phyloP scores from a whole-genome alignment of 345 rosid species.

The Salix caprea region DNA sequence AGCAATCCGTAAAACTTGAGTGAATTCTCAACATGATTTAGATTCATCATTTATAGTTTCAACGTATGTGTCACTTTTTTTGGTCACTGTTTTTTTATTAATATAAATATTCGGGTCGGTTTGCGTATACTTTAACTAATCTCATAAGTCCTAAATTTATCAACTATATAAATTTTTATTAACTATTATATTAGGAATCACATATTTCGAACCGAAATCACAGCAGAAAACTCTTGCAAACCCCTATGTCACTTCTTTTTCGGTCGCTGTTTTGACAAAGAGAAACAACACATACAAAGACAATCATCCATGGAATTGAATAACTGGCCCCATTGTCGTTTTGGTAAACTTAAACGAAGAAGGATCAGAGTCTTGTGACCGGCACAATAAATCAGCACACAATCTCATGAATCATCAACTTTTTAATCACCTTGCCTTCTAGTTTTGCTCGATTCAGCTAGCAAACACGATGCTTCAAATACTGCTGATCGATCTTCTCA shows the following conservation, averaged over 20 bases:
- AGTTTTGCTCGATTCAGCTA: neutral
- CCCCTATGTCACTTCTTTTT: neutral
- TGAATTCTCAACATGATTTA: no score
- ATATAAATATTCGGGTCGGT: accelerated
- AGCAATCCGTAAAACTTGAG: no score
- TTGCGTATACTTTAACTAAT: no score
- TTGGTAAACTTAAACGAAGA: neutral
- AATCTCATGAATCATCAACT: neutral
- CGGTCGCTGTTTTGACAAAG: conserved; percentile 7
- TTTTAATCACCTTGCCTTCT: neutral
- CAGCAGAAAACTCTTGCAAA: no score
- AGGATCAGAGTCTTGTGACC: neutral
- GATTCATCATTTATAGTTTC: no score
- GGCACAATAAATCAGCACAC: neutral
- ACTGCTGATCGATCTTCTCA: conserved; percentile 36
- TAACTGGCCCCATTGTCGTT: neutral
- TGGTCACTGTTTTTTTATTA: no score
- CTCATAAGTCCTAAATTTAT: accelerated
- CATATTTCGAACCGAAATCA: no score
- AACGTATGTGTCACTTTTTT: accelerated
- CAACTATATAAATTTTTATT: accelerated
- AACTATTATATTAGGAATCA: no score
- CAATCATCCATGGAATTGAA: conserved; percentile 11
- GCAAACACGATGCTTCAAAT: conserved; percentile 25
- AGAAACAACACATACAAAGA: conserved; percentile 13